Conservation (phyloP, 2,329 filamentous ascomycete species). For the Paecilomyces variotii region DNA sequence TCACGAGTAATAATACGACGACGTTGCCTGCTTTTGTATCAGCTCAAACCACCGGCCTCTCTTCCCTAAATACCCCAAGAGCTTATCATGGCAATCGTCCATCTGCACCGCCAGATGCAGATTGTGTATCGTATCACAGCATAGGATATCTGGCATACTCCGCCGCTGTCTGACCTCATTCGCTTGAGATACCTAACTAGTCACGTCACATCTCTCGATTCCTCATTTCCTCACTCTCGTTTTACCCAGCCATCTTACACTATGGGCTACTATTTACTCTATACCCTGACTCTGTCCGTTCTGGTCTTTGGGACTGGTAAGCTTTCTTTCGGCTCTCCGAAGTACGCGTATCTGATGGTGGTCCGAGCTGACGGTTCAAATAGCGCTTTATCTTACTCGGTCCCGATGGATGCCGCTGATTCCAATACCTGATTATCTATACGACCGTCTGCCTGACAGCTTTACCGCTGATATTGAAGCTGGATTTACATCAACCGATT, state of each 20-base stretch:
- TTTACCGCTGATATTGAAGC: conserved; percentile 84
- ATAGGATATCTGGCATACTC: neutral
- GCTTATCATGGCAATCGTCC: neutral
- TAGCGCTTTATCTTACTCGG: conserved; percentile 73
- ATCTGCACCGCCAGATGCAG: neutral
- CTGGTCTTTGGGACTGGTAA: conserved; percentile 63
- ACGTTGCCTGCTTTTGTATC: neutral
- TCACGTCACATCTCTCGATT: neutral
- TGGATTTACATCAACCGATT: conserved; percentile 73
- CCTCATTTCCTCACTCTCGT: neutral
- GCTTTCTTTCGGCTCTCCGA: conserved; percentile 10
- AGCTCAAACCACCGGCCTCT: neutral
- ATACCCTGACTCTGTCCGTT: conserved; percentile 63
- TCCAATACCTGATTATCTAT: conserved; percentile 59
- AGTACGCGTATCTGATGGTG: conserved; percentile 5
- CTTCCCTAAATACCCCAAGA: neutral
- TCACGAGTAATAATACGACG: neutral
- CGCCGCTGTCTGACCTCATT: neutral
- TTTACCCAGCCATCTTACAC: conserved; percentile 13
- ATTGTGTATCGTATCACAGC: neutral
- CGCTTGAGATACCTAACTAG: neutral
- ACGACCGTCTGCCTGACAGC: conserved; percentile 65
- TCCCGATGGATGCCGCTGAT: conserved; percentile 65
- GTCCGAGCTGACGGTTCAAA: conserved; percentile 7
- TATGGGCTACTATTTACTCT: conserved; percentile 72